These are phyloP conservation scores for Rhamnella rubrinervis DNA, from an alignment of 331 rosid genomes.

Conservation along the genomic window DNA sequence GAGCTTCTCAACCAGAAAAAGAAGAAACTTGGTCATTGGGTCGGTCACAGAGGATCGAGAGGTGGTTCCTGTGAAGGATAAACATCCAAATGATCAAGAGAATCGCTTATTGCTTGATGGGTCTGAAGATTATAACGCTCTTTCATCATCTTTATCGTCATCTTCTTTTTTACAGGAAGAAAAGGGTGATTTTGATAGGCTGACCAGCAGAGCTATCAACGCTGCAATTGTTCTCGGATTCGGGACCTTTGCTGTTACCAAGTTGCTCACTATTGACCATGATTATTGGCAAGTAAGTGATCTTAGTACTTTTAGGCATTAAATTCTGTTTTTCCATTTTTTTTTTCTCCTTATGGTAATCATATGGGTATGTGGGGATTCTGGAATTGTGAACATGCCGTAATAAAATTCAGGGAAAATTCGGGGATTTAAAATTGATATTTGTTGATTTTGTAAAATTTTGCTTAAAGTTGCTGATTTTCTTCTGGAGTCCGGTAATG, in stretches of 20 bases:
- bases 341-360: too few species aligned
- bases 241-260: slow-evolving; percentile 81
- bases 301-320: slow-evolving; percentile 12
- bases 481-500: neutral
- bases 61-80: slow-evolving; percentile 36
- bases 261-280: slow-evolving; percentile 80
- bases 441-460: neutral
- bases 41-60: slow-evolving; percentile 59
- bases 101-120: slow-evolving; percentile 27
- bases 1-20: slow-evolving; percentile 20
- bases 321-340: neutral
- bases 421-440: neutral
- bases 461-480: too few species aligned
- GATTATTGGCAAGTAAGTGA: slow-evolving; percentile 87
- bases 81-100: slow-evolving; percentile 28
- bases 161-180: slow-evolving; percentile 21
- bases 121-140: slow-evolving; percentile 33
- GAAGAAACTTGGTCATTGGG: slow-evolving; percentile 37
- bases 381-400: neutral
- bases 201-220: slow-evolving; percentile 55
- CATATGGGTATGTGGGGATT: neutral
- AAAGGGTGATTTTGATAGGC: slow-evolving; percentile 28
- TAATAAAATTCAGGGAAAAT: too few species aligned
- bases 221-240: slow-evolving; percentile 76
- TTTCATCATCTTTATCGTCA: slow-evolving; percentile 28